phyloP scores from a whole-genome alignment of 192 early-diverging fungal genomes.

The Linnemannia exigua region DNA sequence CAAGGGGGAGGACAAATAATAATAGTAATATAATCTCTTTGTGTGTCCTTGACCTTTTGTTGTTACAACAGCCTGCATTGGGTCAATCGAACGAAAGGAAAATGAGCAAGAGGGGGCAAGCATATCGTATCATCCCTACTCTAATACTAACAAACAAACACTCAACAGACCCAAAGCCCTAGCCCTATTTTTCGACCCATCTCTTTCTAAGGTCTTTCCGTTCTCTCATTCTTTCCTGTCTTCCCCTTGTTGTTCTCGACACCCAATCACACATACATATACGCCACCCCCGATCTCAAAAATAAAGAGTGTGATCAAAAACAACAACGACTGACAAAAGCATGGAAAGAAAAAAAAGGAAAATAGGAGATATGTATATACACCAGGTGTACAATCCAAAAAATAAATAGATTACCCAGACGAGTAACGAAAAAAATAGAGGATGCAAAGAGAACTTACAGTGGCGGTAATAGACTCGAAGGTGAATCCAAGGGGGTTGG shows the following conservation, averaged over 20 bases:
- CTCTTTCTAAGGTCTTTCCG: too few relatives aligned
- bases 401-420: not conserved
- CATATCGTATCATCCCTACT: not conserved
- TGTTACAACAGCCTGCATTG: constrained; percentile 11
- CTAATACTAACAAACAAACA: not conserved
- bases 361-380: not conserved
- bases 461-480: constrained; percentile 63
- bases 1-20: not conserved
- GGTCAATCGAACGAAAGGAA: not conserved
- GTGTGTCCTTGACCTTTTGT: not conserved
- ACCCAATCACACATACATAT: not conserved
- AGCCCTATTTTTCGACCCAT: not conserved
- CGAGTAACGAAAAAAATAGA: not conserved
- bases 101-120: not conserved
- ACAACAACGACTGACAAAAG: not conserved
- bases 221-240: too few relatives aligned
- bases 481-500: constrained; percentile 62
- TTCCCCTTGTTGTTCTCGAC: not conserved
- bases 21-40: not conserved
- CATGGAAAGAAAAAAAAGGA: not conserved
- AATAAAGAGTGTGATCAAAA: constrained; percentile 7
- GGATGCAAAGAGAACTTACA: constrained; percentile 42
- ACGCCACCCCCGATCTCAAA: not conserved
- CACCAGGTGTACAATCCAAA: constrained; percentile 3
- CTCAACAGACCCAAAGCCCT: not conserved